These are phyloP conservation scores for Phyllachora maydis DNA, from an alignment of 2,329 filamentous ascomycete species.

Conservation along the genomic window DNA sequence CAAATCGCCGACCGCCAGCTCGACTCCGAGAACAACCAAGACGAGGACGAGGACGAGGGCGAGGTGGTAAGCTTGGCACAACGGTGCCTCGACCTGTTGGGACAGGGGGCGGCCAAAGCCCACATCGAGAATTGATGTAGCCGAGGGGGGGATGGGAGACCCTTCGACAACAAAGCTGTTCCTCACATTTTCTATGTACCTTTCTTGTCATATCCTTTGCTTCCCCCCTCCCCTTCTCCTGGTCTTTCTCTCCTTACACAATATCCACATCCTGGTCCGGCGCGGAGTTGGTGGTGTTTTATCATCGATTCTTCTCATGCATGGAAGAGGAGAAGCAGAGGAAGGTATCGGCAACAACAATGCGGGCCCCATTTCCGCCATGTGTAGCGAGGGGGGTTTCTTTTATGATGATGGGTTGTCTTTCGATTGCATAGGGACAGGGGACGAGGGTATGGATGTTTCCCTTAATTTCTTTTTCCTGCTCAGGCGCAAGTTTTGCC, in stretches of 20 bases:
- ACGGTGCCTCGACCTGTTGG: slow-evolving; percentile 71
- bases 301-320: slow-evolving; percentile 10
- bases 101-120: slow-evolving; percentile 53
- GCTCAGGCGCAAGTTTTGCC: no score
- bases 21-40: slow-evolving; percentile 70
- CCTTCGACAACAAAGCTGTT: not conserved
- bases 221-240: no score
- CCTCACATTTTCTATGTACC: not conserved
- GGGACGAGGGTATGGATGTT: no score
- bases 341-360: no score
- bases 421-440: no score
- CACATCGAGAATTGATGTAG: slow-evolving; percentile 54
- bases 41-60: slow-evolving; percentile 75
- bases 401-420: no score
- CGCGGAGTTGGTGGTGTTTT: slow-evolving; percentile 23
- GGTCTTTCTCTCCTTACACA: no score
- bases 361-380: no score
- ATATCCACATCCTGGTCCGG: no score
- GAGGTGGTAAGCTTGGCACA: slow-evolving; percentile 85
- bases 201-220: slow-evolving; percentile 1
- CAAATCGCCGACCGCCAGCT: slow-evolving; percentile 77
- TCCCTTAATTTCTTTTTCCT: no score
- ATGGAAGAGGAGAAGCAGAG: slow-evolving; percentile 9
- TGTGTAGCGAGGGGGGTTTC: no score
- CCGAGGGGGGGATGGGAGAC: slow-evolving; percentile 1